A percentile compares a stretch with the other conserved stretches of the same genome.
Conservation (phyloP, 1,284 basidiomycete genomes). For the Ustilago bromivora region DNA sequence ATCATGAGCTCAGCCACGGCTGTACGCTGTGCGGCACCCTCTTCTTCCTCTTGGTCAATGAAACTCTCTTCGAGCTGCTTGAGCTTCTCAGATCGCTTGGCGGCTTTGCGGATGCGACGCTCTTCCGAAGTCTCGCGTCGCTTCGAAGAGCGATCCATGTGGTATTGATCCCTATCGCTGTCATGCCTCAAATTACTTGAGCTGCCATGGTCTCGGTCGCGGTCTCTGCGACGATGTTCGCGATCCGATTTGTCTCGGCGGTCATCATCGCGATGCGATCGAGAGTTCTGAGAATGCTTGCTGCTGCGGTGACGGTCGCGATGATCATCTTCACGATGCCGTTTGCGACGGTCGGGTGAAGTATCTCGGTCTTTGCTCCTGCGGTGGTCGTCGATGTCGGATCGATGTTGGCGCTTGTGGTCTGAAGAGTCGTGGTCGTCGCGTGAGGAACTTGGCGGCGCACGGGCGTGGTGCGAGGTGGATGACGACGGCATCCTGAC, state of each 20-base stretch:
- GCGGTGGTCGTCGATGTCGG: slow-evolving; percentile 25
- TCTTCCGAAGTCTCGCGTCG: slow-evolving; percentile 56
- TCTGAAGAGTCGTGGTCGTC: slow-evolving; percentile 18
- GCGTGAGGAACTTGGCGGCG: slow-evolving; percentile 28
- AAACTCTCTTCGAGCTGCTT: slow-evolving; percentile 37
- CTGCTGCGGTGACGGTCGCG: not conserved
- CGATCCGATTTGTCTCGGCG: slow-evolving; percentile 21
- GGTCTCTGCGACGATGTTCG: slow-evolving; percentile 28
- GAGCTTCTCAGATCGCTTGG: slow-evolving; percentile 48
- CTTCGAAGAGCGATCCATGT: slow-evolving; percentile 25
- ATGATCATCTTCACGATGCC: slow-evolving; percentile 29
- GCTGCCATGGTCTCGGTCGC: slow-evolving; percentile 20
- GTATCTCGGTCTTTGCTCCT: slow-evolving; percentile 16
- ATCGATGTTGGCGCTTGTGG: slow-evolving; percentile 27
- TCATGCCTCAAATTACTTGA: slow-evolving; percentile 29
- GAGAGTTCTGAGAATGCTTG: slow-evolving; percentile 22
- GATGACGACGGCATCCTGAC: slow-evolving; percentile 32
- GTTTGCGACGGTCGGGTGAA: slow-evolving; percentile 32
- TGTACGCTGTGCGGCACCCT: slow-evolving; percentile 52
- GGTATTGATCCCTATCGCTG: slow-evolving; percentile 20
- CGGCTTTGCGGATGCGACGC: slow-evolving; percentile 57
- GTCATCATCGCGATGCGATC: slow-evolving; percentile 19
- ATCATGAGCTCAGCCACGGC: slow-evolving; percentile 64
- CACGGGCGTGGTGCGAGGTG: slow-evolving; percentile 16
- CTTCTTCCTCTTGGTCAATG: slow-evolving; percentile 37